Evolutionary conservation across 441 rosid genomes (phyloP).

Genomic region (Raphanus hybrid): DNA sequence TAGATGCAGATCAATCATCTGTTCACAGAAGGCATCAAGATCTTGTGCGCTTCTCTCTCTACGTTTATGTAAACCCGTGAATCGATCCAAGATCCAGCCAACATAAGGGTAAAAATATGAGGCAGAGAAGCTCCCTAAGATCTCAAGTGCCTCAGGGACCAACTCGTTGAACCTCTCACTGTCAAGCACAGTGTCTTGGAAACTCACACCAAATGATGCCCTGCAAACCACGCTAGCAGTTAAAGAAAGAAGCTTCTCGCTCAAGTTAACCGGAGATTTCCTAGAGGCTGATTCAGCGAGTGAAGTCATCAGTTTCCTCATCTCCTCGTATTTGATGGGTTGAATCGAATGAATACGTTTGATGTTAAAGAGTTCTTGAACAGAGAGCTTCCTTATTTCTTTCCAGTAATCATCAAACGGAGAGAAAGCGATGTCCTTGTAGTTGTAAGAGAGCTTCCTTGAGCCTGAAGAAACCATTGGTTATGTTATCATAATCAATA

Average conservation of each 20-base stretch:
- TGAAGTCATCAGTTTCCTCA: conserved; percentile 36
- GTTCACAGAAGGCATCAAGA: conserved; percentile 48
- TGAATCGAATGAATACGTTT: conserved; percentile 52
- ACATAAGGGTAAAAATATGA: conserved; percentile 50
- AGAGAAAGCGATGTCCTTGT: conserved; percentile 48
- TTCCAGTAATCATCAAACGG: conserved; percentile 57
- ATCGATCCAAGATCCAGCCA: conserved; percentile 56
- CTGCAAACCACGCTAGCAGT: conserved; percentile 42
- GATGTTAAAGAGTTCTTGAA: conserved; percentile 50
- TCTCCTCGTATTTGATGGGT: conserved; percentile 52
- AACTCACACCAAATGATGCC: conserved; percentile 52
- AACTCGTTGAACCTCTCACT: conserved; percentile 39
- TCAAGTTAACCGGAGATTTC: conserved; percentile 44
- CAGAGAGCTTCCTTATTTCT: conserved; percentile 46
- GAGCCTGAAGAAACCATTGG: conserved; percentile 1
- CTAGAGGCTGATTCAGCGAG: conserved; percentile 42
- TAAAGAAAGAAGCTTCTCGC: conserved; percentile 41
- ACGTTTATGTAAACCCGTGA: conserved; percentile 42
- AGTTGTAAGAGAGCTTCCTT: conserved; percentile 51
- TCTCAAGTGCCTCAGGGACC: conserved; percentile 40
- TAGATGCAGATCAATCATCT: conserved; percentile 54
- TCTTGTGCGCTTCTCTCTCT: conserved; percentile 42
- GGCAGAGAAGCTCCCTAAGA: conserved; percentile 47
- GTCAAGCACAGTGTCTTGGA: conserved; percentile 42
- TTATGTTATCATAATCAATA: neutral